Conservation (phyloP, 1,139 yeast species). For the Groenewaldozyma sp. region DNA sequence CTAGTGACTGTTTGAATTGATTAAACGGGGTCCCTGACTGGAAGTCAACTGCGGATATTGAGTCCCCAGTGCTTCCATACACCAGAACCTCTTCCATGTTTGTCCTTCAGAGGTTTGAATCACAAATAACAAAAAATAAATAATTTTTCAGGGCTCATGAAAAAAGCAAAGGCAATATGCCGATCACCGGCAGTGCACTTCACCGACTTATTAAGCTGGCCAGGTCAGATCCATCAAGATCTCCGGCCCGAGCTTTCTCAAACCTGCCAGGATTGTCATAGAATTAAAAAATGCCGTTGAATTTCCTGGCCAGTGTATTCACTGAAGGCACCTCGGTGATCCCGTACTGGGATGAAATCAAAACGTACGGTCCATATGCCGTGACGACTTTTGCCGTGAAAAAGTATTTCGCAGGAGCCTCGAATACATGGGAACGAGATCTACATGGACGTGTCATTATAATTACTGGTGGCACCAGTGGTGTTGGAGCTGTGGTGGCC, state of each 20-base stretch:
- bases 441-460: slow-evolving; percentile 84
- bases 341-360: slow-evolving; percentile 62
- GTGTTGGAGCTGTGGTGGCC: slow-evolving; percentile 73
- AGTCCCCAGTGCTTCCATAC: slow-evolving; percentile 18
- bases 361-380: slow-evolving; percentile 44
- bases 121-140: too few species aligned
- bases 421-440: slow-evolving; percentile 85
- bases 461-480: slow-evolving; percentile 80
- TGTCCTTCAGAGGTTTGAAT: too few species aligned
- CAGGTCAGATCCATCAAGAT: too few species aligned
- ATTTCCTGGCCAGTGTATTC: slow-evolving; percentile 56
- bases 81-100: slow-evolving; percentile 25
- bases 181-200: too few species aligned
- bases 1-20: slow-evolving; percentile 24
- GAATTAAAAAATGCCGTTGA: slow-evolving; percentile 60
- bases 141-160: too few species aligned
- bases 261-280: neutral
- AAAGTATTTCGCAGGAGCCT: slow-evolving; percentile 65
- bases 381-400: slow-evolving; percentile 45
- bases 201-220: too few species aligned
- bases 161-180: too few species aligned
- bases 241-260: too few species aligned
- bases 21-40: slow-evolving; percentile 21
- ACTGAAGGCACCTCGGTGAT: slow-evolving; percentile 63
- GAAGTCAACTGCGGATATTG: slow-evolving; percentile 19